These are phyloP conservation scores for Chlamydomonas schloesseri DNA, from an alignment of 139 green algal species.

Conservation along the genomic window DNA sequence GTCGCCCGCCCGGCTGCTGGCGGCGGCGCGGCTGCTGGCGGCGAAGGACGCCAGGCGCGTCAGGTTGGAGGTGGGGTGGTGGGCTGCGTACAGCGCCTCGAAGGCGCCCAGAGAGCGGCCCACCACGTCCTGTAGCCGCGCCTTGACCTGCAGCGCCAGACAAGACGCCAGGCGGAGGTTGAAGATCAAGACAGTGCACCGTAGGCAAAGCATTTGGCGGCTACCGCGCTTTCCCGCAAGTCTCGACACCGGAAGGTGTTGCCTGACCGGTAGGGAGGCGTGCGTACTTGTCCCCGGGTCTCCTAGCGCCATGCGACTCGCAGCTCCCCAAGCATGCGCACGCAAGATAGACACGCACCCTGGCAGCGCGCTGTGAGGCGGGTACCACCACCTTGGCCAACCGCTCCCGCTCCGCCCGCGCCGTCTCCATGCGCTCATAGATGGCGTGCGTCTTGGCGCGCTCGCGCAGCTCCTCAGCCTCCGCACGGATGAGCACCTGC, in stretches of 20 bases:
- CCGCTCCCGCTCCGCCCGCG: background rate
- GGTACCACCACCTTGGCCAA: background rate
- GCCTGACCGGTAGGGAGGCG: background rate
- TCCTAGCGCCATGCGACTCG: too few species aligned
- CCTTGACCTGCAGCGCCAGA: slow-evolving; percentile 2
- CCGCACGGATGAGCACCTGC: slow-evolving; percentile 24
- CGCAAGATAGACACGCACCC: background rate
- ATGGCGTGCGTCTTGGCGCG: slow-evolving; percentile 12
- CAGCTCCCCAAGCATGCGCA: too few species aligned
- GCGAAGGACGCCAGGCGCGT: background rate
- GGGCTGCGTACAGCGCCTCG: background rate
- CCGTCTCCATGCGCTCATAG: slow-evolving; percentile 31
- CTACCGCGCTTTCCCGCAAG: too few species aligned
- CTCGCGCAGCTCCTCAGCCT: slow-evolving; percentile 27
- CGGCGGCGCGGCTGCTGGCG: background rate
- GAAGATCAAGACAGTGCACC: too few species aligned
- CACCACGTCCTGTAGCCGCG: slow-evolving; percentile 19
- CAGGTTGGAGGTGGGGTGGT: background rate
- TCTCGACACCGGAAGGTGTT: too few species aligned
- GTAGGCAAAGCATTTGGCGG: too few species aligned
- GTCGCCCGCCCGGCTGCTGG: background rate
- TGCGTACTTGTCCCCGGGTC: too few species aligned
- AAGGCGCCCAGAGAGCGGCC: slow-evolving; percentile 34
- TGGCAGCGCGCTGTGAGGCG: background rate
- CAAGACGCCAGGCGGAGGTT: too few species aligned